Conservation (phyloP, 805 yeast genomes). For the Myxozyma neotropica region DNA sequence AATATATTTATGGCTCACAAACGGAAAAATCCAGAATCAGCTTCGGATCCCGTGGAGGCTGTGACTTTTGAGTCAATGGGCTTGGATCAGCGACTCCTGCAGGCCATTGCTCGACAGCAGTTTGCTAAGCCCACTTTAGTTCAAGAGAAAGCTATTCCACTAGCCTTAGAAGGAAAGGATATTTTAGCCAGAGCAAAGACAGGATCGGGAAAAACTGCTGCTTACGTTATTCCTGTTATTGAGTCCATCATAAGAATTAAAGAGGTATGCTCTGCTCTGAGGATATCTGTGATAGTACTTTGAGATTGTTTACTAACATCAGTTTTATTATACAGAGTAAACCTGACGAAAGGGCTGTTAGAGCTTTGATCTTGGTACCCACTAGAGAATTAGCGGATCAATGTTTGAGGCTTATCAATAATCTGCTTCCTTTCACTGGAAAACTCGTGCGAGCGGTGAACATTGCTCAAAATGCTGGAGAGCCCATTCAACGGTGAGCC, state of each 20-base stretch:
- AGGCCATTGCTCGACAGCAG: constrained; percentile 76
- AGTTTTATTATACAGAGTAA: constrained; percentile 10
- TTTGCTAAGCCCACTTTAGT: constrained; percentile 86
- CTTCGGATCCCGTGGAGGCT: not conserved
- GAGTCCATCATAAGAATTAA: constrained; percentile 62
- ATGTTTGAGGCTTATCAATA: constrained; percentile 69
- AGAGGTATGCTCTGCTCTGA: constrained; percentile 12
- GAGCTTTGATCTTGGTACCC: constrained; percentile 82
- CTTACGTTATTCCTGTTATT: constrained; percentile 83
- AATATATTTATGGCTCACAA: constrained; percentile 15
- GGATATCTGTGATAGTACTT: not conserved
- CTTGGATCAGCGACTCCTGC: constrained; percentile 78
- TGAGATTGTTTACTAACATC: not conserved
- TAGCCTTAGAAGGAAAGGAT: constrained; percentile 88
- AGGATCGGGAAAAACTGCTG: constrained; percentile 94
- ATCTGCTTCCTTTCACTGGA: constrained; percentile 70
- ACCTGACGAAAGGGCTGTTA: constrained; percentile 41
- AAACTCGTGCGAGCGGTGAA: constrained; percentile 66
- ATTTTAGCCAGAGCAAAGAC: constrained; percentile 92
- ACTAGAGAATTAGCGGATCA: constrained; percentile 90
- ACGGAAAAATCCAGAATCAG: constrained; percentile 1
- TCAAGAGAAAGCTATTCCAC: constrained; percentile 87
- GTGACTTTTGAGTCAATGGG: constrained; percentile 73
- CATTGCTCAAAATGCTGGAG: constrained; percentile 65
- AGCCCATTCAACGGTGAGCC: constrained; percentile 56